These are phyloP conservation scores for Xylaria sp. DNA, from an alignment of 2,329 filamentous ascomycete genomes.

Conservation along the genomic window DNA sequence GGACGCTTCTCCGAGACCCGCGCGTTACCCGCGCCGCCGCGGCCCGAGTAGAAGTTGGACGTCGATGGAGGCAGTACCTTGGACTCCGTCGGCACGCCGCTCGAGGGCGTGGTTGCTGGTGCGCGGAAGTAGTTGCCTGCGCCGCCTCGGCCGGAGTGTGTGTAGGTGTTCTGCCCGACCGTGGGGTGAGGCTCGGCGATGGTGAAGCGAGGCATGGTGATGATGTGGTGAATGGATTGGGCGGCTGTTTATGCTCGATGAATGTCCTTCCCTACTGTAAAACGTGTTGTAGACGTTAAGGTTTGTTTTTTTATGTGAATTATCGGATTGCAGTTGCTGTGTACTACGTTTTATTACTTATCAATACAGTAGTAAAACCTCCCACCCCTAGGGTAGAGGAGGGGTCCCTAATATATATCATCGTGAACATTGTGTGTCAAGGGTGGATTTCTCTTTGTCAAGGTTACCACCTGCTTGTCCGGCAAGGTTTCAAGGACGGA, in stretches of 20 bases:
- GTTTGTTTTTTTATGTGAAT: conserved; percentile 4
- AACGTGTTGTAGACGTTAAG: conserved; percentile 6
- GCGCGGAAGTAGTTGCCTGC: conserved; percentile 66
- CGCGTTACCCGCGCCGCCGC: conserved; percentile 74
- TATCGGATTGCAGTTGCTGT: neutral
- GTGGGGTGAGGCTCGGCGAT: conserved; percentile 62
- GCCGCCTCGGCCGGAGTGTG: conserved; percentile 65
- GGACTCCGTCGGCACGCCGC: conserved; percentile 57
- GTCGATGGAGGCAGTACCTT: conserved; percentile 56
- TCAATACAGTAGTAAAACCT: neutral
- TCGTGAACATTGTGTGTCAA: conserved; percentile 34
- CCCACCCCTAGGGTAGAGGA: conserved; percentile 24
- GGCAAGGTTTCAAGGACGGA: conserved; percentile 38
- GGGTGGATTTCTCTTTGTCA: conserved; percentile 45
- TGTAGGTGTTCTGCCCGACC: conserved; percentile 57
- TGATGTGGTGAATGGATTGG: conserved; percentile 4
- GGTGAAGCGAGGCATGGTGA: conserved; percentile 55
- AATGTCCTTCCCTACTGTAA: conserved; percentile 2
- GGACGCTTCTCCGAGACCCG: conserved; percentile 62
- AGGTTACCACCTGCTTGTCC: conserved; percentile 38
- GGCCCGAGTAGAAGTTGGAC: conserved; percentile 70
- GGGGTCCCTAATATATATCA: conserved; percentile 42
- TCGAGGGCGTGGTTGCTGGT: conserved; percentile 53
- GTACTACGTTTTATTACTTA: conserved; percentile 9
- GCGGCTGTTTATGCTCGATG: conserved; percentile 28